Evolutionary conservation across 202 grass and related monocot genomes (phyloP).

Genomic region (Musa balbisiana): DNA sequence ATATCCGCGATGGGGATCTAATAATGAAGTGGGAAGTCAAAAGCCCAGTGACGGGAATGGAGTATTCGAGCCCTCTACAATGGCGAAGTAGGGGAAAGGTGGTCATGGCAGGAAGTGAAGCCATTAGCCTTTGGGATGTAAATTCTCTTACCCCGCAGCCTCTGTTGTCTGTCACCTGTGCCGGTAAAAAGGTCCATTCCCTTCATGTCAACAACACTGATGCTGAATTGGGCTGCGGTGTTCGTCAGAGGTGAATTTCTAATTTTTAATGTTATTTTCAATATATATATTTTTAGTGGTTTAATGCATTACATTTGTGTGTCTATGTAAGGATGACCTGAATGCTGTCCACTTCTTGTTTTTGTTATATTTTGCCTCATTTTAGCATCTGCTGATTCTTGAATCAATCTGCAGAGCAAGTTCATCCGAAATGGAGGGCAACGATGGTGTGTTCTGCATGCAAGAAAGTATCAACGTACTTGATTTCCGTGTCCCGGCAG

Average conservation of each 20-base stretch:
- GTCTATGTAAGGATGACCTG: no score
- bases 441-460: constrained; percentile 89
- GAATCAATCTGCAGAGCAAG: constrained; percentile 45
- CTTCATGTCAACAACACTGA: constrained; percentile 94
- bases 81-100: constrained; percentile 91
- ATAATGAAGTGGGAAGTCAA: constrained; percentile 90
- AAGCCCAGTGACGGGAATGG: constrained; percentile 55
- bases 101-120: constrained; percentile 58
- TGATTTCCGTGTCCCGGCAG: constrained; percentile 68
- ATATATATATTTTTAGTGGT: neutral
- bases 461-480: constrained; percentile 77
- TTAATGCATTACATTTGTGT: no score
- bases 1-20: constrained; percentile 77
- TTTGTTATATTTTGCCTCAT: neutral
- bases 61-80: constrained; percentile 83
- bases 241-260: constrained; percentile 65
- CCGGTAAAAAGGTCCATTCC: constrained; percentile 61
- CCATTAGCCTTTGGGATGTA: constrained; percentile 89
- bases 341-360: no score
- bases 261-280: constrained; percentile 1
- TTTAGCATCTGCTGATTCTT: no score
- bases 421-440: constrained; percentile 81
- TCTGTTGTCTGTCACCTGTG: constrained; percentile 55
- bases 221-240: constrained; percentile 75
- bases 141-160: constrained; percentile 82